Base-by-base conservation (phyloP, 2,329 filamentous ascomycete species). In the Penicillium capsulatum region DNA sequence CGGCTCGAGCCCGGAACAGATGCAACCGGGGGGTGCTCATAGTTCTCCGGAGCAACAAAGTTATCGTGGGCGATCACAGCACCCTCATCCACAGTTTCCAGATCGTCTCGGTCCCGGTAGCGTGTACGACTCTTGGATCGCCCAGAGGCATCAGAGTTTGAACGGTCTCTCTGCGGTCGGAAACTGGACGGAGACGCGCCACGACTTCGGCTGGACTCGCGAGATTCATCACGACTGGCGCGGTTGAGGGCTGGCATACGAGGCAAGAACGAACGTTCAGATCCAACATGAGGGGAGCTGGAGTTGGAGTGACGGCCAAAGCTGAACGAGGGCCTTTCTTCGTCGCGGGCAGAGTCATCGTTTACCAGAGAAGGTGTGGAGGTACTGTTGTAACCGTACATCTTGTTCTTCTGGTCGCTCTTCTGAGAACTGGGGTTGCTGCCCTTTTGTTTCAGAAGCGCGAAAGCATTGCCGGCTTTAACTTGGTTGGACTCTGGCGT, bases 51-150 rank as follows among this genome's bases (percentile, higher is more conserved):
- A 13, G 38, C 40, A 8, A 50, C 48, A 29, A 53, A 53, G 13
- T 51, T 58, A 2, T 55, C 52, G 20, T 61, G 58, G 13, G 50
- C 55, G 29, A 52, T 56, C 1, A 64, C 63, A 4, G 64, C 54
- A 9, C 68, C 68, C 54, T 75, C 73, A 3, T 65, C 59, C 58
- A 76, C 69, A n/a, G 72, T 67, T 43, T 71, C 70, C 2, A 76
- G 55, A 48, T 79, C 76, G 36, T 79, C 75, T 19, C 73, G 73
- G 24, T 79, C 74, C 17, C 72, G 71, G 42, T 71, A 67, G 31
- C 70, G 64, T 30, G 66, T 64, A 29, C 73, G 72, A 54, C 76
- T 80, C 46, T 72, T 72, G 6, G 76, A 79, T 17, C 76, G 71
- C 17, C 69, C 70, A 36, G 70, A 72, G 3, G 71, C 65, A 38